Percentiles rank a stretch among this genome's conserved stretches.
phyloP scores from a whole-genome alignment of 2,329 filamentous ascomycete species.

The Colletotrichum kahawae region DNA sequence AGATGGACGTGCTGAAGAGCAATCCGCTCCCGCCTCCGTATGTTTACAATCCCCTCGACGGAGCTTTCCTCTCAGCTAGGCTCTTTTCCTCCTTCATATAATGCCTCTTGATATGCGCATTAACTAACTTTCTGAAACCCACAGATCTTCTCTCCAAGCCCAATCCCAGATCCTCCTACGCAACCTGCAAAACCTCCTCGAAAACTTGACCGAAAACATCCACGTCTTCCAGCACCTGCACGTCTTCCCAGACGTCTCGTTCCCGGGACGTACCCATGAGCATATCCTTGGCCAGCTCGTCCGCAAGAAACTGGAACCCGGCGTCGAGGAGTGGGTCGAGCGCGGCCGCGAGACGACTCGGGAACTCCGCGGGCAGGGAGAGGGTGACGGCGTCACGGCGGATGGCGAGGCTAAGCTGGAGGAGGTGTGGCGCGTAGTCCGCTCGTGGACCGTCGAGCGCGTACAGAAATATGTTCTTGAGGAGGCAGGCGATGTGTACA shows the following conservation, averaged over 20 bases:
- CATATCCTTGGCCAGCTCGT: constrained; percentile 71
- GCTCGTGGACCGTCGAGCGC: constrained; percentile 44
- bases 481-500: constrained; percentile 67
- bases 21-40: constrained; percentile 73
- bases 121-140: not conserved
- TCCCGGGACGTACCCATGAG: constrained; percentile 72
- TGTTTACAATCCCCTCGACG: constrained; percentile 23
- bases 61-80: not conserved
- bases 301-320: constrained; percentile 83
- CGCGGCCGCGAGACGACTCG: constrained; percentile 59
- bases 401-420: constrained; percentile 52
- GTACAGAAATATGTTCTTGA: constrained; percentile 47
- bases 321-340: constrained; percentile 75
- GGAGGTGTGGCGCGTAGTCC: constrained; percentile 60
- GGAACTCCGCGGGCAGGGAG: constrained; percentile 24
- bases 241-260: constrained; percentile 78
- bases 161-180: constrained; percentile 73
- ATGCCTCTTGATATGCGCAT: not conserved
- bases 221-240: constrained; percentile 73
- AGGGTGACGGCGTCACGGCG: constrained; percentile 33
- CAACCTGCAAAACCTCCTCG: constrained; percentile 71
- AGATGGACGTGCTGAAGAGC: constrained; percentile 63
- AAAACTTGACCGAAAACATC: constrained; percentile 67
- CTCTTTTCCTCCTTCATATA: not conserved
- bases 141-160: constrained; percentile 73